Base-by-base conservation (phyloP, 2,329 filamentous ascomycete species). In the Grosmannia clavigera region DNA sequence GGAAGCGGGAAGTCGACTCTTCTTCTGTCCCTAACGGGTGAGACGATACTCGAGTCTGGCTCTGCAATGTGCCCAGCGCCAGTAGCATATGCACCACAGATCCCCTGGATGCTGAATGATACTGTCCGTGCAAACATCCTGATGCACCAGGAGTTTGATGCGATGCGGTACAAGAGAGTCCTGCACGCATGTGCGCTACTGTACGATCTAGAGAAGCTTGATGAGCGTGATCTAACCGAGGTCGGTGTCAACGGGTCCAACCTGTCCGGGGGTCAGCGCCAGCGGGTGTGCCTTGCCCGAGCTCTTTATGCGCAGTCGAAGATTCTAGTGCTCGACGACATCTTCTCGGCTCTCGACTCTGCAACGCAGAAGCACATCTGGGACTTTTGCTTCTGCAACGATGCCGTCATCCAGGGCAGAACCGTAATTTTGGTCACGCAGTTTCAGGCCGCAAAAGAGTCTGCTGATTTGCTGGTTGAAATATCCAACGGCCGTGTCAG, bases 401-500 rank as follows among this genome's bases (percentile, higher is more conserved):
- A 81, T 19, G 51, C 40, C 2, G 66, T 84, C 31, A 72, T 84
- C 11, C 72, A 72, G 25, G 79, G 76, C 10, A 73, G 81, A 35
- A 84, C 81, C 1, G 74, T 78, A 1, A 76, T 84, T 6, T 71
- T 84, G 19, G 81, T 84, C 3, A 82, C 80, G 3, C 81, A 84
- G 64, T 67, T 80, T 48, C 78, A 59, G 33, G 57, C 57, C 1
- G 57, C 57, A 22, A 54, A 29, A 9, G 48, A 46, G 3, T 25
- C 50, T 11, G 57, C 57, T 6, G 50, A 59, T 40, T 50, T 59
- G 33, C 31, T 59, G 25, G 27, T 59, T 7, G 33, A 54, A 25
- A 11, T 59, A 50, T 33, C 33, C 16, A 35, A 59, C 5, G 57
- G 57, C 12, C 33, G 27, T 11, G 57, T 54, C 14, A 48, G 33